A percentile compares a stretch with the other conserved stretches of the same genome.
phyloP scores from a whole-genome alignment of 495 filamentous ascomycete genomes.

The Cetradonia linearis region DNA sequence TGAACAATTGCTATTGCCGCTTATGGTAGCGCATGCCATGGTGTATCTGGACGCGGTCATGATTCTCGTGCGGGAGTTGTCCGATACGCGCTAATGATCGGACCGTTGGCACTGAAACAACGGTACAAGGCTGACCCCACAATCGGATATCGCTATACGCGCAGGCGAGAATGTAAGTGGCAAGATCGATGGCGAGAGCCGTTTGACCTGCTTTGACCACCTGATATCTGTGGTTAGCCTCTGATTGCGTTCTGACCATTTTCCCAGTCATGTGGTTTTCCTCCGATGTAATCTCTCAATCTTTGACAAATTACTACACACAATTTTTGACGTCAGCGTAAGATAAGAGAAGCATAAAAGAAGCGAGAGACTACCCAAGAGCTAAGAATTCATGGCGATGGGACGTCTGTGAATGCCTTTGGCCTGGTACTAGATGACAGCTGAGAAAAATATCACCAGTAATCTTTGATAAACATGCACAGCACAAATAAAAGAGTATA shows the following conservation, averaged over 20 bases:
- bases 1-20: not conserved
- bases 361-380: not conserved
- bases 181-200: not conserved
- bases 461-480: not conserved
- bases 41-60: not conserved
- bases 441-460: not conserved
- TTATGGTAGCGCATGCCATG: not conserved
- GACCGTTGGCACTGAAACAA: not conserved
- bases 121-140: not conserved
- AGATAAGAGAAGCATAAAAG: not conserved
- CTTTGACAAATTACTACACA: not conserved
- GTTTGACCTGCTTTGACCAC: not conserved
- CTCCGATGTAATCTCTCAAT: not conserved
- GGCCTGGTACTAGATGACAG: not conserved
- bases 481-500: too few relatives aligned
- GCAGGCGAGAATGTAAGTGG: not conserved
- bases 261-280: not conserved
- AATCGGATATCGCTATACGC: not conserved
- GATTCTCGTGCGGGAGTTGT: conserved; percentile 5
- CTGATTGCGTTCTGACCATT: not conserved
- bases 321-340: not conserved
- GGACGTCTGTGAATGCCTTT: not conserved
- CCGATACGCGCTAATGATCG: not conserved
- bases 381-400: too few relatives aligned
- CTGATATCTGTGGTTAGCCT: not conserved